A percentile compares a stretch with the other conserved stretches of the same genome.
These are phyloP conservation scores for Raphanus hybrid DNA, from an alignment of 441 rosid genomes.

Conservation along the genomic window DNA sequence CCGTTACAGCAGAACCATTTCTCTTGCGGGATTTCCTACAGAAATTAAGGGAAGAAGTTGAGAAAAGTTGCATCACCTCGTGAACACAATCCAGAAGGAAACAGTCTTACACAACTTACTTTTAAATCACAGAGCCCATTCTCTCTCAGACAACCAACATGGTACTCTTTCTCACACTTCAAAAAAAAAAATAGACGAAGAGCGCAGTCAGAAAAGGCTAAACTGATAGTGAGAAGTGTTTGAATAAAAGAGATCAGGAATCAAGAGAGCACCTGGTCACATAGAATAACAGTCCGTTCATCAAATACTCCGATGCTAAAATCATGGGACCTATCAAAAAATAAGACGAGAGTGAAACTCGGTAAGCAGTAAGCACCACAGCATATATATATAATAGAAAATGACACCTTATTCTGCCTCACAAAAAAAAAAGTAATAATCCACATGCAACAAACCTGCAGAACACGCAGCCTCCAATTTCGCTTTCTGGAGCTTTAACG, in stretches of 20 bases:
- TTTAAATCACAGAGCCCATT: constrained; percentile 75
- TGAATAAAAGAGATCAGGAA: constrained; percentile 20
- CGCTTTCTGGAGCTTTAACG: constrained; percentile 75
- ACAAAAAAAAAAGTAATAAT: background rate
- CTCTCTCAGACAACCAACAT: constrained; percentile 91
- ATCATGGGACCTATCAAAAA: constrained; percentile 64
- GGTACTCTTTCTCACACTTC: constrained; percentile 97
- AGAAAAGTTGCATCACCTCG: background rate
- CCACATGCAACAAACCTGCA: constrained; percentile 72
- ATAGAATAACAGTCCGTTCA: constrained; percentile 82
- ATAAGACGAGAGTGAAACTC: background rate
- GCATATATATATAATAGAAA: background rate
- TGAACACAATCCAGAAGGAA: constrained; percentile 27
- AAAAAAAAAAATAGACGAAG: constrained; percentile 14
- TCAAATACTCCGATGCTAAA: constrained; percentile 76
- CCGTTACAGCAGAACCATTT: constrained; percentile 87
- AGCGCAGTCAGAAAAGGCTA: constrained; percentile 19
- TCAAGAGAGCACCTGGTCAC: constrained; percentile 74
- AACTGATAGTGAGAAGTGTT: background rate
- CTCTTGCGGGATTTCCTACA: constrained; percentile 84
- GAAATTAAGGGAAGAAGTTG: constrained; percentile 13
- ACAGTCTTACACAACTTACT: constrained; percentile 52
- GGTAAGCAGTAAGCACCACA: constrained; percentile 1
- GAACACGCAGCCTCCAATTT: constrained; percentile 90
- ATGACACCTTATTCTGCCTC: constrained; percentile 13